A percentile compares a stretch with the other conserved stretches of the same genome.
phyloP scores from a whole-genome alignment of 2,329 filamentous ascomycete genomes.

The Hymenoscyphus fructigenus region DNA sequence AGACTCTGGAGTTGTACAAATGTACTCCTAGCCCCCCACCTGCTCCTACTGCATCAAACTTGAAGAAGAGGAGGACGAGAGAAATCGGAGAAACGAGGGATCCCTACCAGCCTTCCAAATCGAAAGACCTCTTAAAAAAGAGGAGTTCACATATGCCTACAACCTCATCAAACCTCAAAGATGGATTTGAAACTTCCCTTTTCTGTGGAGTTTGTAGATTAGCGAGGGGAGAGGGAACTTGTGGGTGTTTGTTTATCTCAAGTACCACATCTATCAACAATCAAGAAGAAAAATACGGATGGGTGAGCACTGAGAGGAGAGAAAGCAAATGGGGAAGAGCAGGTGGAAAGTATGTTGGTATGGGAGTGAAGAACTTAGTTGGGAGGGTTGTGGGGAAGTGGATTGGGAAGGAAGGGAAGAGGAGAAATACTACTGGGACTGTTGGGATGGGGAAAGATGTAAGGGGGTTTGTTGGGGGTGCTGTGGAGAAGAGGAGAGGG shows the following conservation, averaged over 20 bases:
- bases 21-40: neutral
- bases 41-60: neutral
- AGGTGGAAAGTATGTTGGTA: neutral
- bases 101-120: no score
- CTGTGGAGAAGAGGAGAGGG: neutral
- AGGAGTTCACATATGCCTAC: neutral
- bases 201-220: neutral
- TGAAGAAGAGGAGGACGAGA: no score
- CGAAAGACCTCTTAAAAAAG: neutral
- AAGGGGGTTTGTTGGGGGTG: neutral
- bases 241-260: neutral
- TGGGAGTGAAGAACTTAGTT: neutral
- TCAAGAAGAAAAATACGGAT: neutral
- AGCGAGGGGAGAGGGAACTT: neutral
- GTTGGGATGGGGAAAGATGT: neutral
- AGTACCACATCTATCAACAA: neutral
- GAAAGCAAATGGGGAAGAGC: neutral
- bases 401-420: neutral
- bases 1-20: neutral
- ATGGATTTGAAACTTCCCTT: neutral
- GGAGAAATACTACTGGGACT: constrained; percentile 1
- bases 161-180: neutral
- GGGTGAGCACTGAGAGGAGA: neutral
- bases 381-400: neutral
- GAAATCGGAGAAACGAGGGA: neutral